A percentile compares a stretch with the other conserved stretches of the same genome.
Conservation (phyloP, 805 yeast species). For the Sugiyamaella floridensis region DNA sequence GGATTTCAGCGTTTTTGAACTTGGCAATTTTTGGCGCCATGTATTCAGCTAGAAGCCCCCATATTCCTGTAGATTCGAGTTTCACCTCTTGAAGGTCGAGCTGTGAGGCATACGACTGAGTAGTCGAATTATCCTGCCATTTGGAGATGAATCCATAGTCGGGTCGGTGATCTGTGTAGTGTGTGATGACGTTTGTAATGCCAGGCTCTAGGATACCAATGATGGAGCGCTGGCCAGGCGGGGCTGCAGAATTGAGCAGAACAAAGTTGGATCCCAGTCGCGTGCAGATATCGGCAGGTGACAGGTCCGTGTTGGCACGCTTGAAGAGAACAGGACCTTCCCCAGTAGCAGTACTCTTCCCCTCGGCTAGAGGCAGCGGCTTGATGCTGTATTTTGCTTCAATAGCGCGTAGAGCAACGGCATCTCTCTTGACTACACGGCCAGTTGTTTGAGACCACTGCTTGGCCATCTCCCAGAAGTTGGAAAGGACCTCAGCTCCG, state of each 20-base stretch:
- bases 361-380: constrained; percentile 18
- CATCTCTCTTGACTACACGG: constrained; percentile 3
- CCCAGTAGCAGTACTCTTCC: not conserved
- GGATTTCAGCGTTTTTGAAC: constrained; percentile 28
- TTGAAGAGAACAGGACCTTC: constrained; percentile 2
- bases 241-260: constrained; percentile 67
- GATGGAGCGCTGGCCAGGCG: constrained; percentile 84
- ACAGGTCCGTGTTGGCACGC: not conserved
- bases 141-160: constrained; percentile 14
- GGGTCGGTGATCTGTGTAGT: constrained; percentile 14
- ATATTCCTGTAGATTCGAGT: constrained; percentile 28
- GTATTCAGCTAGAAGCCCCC: constrained; percentile 45
- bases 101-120: not conserved
- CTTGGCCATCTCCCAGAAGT: constrained; percentile 52
- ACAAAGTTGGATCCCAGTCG: constrained; percentile 42
- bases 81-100: not conserved
- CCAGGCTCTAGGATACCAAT: constrained; percentile 47
- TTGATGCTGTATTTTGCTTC: constrained; percentile 16
- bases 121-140: constrained; percentile 9
- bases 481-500: constrained; percentile 54
- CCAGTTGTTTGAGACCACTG: constrained; percentile 26
- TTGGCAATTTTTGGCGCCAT: constrained; percentile 35
- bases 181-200: constrained; percentile 15
- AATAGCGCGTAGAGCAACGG: not conserved
- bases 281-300: constrained; percentile 50